phyloP scores from a whole-genome alignment of 441 rosid genomes.

The Adansonia rubrostipa region DNA sequence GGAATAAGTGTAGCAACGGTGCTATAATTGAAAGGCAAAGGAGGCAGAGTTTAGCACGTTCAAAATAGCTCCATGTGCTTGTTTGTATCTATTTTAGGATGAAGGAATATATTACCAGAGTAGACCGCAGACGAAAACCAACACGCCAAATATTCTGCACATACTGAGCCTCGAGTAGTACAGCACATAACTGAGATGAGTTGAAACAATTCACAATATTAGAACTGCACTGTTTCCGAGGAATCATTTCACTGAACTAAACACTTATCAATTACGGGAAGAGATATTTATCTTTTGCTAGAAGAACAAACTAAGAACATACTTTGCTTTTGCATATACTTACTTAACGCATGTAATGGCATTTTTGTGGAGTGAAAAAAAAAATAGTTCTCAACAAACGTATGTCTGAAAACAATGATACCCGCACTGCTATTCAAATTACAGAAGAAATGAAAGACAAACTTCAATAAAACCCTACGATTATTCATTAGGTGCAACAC shows the following conservation, averaged over 20 bases:
- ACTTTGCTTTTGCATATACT: background rate
- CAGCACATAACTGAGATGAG: constrained; percentile 67
- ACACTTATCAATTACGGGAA: background rate
- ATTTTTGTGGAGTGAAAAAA: background rate
- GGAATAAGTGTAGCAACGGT: background rate
- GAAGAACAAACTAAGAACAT: background rate
- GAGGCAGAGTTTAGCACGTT: constrained; percentile 8
- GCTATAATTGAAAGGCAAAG: constrained; percentile 15
- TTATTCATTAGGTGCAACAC: background rate
- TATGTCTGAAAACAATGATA: background rate
- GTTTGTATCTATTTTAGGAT: background rate
- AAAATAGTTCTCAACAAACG: background rate
- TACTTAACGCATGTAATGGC: background rate
- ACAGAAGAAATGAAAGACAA: background rate
- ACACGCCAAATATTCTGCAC: constrained; percentile 79
- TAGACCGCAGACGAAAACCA: constrained; percentile 87
- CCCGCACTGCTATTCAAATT: background rate
- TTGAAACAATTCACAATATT: constrained; percentile 25
- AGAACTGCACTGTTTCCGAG: background rate
- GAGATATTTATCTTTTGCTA: background rate
- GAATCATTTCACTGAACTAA: background rate
- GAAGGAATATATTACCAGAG: constrained; percentile 66
- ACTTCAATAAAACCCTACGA: background rate
- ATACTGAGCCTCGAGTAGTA: constrained; percentile 83
- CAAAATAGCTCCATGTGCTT: background rate